Percentiles rank a stretch among this genome's conserved stretches.
Conservation (phyloP, 108 stramenopile genomes). For the Chaetoceros muelleri region DNA sequence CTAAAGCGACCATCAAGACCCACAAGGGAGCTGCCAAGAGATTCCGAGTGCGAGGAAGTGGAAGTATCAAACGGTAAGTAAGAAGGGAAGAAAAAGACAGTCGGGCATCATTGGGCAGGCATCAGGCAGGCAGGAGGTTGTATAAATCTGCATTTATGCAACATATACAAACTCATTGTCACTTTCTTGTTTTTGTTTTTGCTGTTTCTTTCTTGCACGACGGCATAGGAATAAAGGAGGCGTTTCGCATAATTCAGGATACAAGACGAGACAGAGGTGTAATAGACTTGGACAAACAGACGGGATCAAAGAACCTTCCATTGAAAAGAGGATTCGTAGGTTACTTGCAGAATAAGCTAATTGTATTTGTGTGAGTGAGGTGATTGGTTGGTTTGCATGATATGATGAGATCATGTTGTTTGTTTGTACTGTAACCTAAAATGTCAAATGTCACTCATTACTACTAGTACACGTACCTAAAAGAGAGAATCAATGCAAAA, state of each 20-base stretch:
- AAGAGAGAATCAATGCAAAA: too few relatives aligned
- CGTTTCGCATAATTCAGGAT: conserved; percentile 66
- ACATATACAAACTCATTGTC: too few relatives aligned
- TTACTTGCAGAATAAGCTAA: conserved; percentile 30
- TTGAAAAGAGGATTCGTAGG: conserved; percentile 54
- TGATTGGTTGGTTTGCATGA: too few relatives aligned
- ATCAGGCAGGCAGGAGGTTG: too few relatives aligned
- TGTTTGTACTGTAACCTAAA: too few relatives aligned
- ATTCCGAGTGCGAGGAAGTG: conserved; percentile 58
- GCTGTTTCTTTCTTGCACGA: conserved; percentile 1
- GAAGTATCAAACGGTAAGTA: conserved; percentile 61
- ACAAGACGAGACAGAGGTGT: conserved; percentile 42
- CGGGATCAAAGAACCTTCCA: conserved; percentile 42
- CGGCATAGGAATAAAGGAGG: conserved; percentile 38
- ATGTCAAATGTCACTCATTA: too few relatives aligned
- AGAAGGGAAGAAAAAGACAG: neutral
- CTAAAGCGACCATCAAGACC: conserved; percentile 47
- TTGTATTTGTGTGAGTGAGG: too few relatives aligned
- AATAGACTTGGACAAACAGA: conserved; percentile 53
- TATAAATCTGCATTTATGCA: too few relatives aligned
- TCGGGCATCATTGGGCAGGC: neutral
- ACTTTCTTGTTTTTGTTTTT: too few relatives aligned
- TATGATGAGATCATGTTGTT: too few relatives aligned
- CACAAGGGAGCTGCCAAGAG: conserved; percentile 63
- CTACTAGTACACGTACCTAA: too few relatives aligned